phyloP scores from a whole-genome alignment of 768 basidiomycete genomes.

The Collybia sp. region DNA sequence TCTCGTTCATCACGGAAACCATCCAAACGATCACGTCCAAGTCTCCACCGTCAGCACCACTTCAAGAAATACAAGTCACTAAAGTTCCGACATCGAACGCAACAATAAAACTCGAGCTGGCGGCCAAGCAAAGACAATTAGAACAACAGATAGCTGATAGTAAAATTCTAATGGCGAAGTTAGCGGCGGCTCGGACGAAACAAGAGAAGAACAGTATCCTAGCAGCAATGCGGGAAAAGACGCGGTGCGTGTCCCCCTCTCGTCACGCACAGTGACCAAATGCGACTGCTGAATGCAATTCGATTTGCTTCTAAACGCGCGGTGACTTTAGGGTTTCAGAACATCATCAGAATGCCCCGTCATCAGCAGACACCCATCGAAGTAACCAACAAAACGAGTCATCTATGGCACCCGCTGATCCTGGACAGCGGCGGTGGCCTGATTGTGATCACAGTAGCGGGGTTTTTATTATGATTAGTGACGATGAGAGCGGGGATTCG shows the following conservation, averaged over 20 bases:
- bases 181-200: conserved; percentile 42
- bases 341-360: conserved; percentile 16
- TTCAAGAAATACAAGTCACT: conserved; percentile 6
- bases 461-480: conserved; percentile 41
- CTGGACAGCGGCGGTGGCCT: conserved; percentile 37
- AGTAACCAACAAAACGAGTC: not conserved
- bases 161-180: conserved; percentile 43
- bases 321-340: conserved; percentile 28
- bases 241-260: conserved; percentile 40
- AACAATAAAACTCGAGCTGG: conserved; percentile 27
- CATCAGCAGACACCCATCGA: conserved; percentile 1
- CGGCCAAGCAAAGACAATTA: conserved; percentile 41
- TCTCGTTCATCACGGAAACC: conserved; percentile 54
- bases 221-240: conserved; percentile 41
- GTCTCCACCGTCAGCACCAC: conserved; percentile 3
- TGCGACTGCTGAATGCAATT: conserved; percentile 16
- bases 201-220: conserved; percentile 45
- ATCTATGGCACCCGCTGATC: not conserved
- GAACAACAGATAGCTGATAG: conserved; percentile 50
- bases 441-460: conserved; percentile 33
- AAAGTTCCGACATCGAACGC: not conserved
- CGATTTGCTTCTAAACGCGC: conserved; percentile 14
- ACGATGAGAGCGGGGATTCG: conserved; percentile 11
- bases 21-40: conserved; percentile 39
- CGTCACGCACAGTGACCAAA: conserved; percentile 6